A percentile compares a stretch with the other conserved stretches of the same genome.
Conservation (phyloP, 139 green algal genomes). For the Tetraselmis chui region DNA sequence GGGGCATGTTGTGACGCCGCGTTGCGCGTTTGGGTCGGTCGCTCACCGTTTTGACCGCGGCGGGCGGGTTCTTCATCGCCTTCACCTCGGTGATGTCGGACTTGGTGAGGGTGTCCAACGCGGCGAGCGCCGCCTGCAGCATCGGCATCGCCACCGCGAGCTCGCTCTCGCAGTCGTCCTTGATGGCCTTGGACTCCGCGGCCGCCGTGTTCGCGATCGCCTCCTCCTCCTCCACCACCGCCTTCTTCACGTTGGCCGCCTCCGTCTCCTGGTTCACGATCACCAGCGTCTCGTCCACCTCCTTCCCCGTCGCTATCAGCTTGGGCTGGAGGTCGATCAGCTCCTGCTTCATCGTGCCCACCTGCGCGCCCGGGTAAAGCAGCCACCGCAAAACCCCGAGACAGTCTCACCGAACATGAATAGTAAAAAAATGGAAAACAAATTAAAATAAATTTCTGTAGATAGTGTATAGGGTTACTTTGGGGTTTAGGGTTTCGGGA, state of each 20-base stretch:
- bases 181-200: conserved; percentile 65
- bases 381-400: too few species aligned
- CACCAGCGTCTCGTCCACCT: conserved; percentile 66
- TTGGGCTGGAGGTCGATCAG: conserved; percentile 72
- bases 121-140: conserved; percentile 55
- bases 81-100: conserved; percentile 46
- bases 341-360: conserved; percentile 64
- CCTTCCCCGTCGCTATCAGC: conserved; percentile 52
- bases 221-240: conserved; percentile 66
- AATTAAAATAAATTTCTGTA: too few species aligned
- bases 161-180: conserved; percentile 67
- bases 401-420: too few species aligned
- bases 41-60: conserved; percentile 26
- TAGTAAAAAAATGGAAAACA: too few species aligned
- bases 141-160: conserved; percentile 61
- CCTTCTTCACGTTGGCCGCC: conserved; percentile 41
- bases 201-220: conserved; percentile 53
- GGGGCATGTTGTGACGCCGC: too few species aligned
- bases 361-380: too few species aligned
- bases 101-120: conserved; percentile 72
- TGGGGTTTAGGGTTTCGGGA: too few species aligned
- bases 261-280: conserved; percentile 49
- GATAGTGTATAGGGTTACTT: too few species aligned
- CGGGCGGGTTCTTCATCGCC: conserved; percentile 69
- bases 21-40: too few species aligned